Conservation (phyloP, 129 eudicot species). For the Flaveria bidentis region DNA sequence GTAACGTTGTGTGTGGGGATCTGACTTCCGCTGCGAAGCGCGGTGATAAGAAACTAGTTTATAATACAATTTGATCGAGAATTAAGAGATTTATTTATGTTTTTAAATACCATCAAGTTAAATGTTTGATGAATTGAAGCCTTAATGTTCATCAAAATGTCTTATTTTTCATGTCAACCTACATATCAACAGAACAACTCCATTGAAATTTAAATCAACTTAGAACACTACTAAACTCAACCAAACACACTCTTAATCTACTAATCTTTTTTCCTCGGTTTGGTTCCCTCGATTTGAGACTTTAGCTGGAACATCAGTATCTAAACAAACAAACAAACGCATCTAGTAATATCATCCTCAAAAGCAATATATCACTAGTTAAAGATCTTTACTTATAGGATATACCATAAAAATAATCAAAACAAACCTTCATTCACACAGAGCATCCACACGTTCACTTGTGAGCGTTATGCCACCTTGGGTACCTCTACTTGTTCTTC, state of each 20-base stretch:
- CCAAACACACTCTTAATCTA: conserved; percentile 2
- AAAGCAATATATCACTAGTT: not conserved
- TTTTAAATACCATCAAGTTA: not conserved
- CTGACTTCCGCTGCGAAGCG: no score
- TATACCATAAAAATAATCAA: not conserved
- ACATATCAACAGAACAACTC: not conserved
- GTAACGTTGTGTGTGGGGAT: no score
- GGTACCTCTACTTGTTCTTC: conserved; percentile 20
- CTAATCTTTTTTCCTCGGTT: not conserved
- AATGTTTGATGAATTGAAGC: not conserved
- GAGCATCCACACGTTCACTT: not conserved
- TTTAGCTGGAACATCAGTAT: not conserved
- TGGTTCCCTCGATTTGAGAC: not conserved
- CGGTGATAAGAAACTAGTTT: not conserved
- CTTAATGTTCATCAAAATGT: not conserved
- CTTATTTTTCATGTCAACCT: not conserved
- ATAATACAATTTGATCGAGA: not conserved
- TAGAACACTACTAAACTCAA: not conserved
- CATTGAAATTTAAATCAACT: not conserved
- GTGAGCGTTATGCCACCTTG: not conserved
- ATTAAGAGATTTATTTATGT: not conserved
- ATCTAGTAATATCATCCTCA: not conserved
- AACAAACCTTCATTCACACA: not conserved
- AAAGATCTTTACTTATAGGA: not conserved
- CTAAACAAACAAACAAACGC: not conserved